Percentiles rank a stretch among this genome's conserved stretches.
These are phyloP conservation scores for Gillenia trifoliata DNA, from an alignment of 306 rosid genomes.

Conservation along the genomic window DNA sequence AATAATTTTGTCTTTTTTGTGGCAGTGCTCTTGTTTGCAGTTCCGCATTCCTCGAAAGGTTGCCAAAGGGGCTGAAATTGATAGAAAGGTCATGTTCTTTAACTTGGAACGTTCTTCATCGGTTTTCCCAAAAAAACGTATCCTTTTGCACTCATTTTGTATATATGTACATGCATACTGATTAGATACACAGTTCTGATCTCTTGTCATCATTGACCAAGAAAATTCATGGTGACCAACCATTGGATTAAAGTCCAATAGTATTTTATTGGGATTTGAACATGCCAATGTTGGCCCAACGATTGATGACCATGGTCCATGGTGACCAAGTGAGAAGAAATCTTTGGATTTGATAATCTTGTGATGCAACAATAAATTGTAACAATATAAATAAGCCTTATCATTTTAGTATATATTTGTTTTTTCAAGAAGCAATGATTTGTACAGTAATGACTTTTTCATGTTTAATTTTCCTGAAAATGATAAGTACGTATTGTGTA, in stretches of 20 bases:
- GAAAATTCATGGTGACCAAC: neutral
- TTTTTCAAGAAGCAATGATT: neutral
- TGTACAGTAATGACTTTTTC: neutral
- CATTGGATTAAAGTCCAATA: neutral
- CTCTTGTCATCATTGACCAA: neutral
- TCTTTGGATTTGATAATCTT: neutral
- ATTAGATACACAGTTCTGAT: neutral
- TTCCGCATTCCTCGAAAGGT: constrained; percentile 33
- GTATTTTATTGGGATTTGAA: neutral
- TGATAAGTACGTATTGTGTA: constrained; percentile 3
- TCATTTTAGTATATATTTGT: neutral
- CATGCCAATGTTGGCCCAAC: neutral
- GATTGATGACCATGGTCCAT: neutral
- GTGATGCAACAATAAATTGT: neutral
- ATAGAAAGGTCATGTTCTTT: constrained; percentile 51
- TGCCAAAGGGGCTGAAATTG: constrained; percentile 42
- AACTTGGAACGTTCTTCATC: constrained; percentile 44
- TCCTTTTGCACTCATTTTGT: constrained; percentile 30
- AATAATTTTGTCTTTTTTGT: neutral
- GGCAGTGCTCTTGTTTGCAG: constrained; percentile 47
- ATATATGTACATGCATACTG: neutral
- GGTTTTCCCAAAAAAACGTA: constrained; percentile 59
- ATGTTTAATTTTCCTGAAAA: neutral
- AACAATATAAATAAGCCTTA: neutral
- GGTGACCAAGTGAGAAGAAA: neutral